phyloP scores from a whole-genome alignment of 352 stramenopile species.

The Globisporangium radiosum region DNA sequence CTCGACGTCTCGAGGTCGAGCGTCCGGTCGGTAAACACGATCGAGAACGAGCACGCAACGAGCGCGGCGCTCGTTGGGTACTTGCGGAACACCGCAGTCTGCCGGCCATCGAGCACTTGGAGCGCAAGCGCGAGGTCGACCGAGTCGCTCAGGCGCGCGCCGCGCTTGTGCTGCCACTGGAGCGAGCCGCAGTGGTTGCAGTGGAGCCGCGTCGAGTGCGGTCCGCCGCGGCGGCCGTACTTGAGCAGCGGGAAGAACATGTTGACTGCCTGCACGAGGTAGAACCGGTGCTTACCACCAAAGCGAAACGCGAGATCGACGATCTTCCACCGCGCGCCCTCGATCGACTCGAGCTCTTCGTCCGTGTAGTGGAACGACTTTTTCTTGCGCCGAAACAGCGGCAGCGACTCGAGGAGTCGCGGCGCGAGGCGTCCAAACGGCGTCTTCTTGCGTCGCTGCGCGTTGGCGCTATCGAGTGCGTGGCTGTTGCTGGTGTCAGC shows the following conservation, averaged over 20 bases:
- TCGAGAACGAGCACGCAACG: constrained; percentile 57
- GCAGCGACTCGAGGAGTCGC: constrained; percentile 44
- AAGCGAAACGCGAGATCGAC: constrained; percentile 83
- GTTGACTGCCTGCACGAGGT: constrained; percentile 83
- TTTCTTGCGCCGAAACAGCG: constrained; percentile 46
- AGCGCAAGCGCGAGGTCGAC: constrained; percentile 71
- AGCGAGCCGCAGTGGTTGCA: constrained; percentile 78
- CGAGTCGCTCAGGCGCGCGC: constrained; percentile 42
- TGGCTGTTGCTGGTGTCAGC: neutral
- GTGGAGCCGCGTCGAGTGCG: constrained; percentile 64
- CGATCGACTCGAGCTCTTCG: constrained; percentile 68
- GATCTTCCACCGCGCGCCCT: constrained; percentile 82
- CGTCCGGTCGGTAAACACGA: constrained; percentile 70
- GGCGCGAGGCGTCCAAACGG: constrained; percentile 53
- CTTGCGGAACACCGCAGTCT: constrained; percentile 77
- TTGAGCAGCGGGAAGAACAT: constrained; percentile 82
- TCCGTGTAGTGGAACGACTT: constrained; percentile 69
- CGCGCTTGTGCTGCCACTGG: constrained; percentile 85
- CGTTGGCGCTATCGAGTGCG: constrained; percentile 6
- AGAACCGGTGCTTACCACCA: constrained; percentile 75
- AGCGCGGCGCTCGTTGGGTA: constrained; percentile 37
- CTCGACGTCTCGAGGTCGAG: constrained; percentile 78
- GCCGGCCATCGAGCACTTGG: constrained; percentile 57
- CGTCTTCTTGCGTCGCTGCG: constrained; percentile 41
- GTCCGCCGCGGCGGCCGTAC: constrained; percentile 66